phyloP scores from a whole-genome alignment of 2,329 filamentous ascomycete species.

The Clarireedia hainanense region DNA sequence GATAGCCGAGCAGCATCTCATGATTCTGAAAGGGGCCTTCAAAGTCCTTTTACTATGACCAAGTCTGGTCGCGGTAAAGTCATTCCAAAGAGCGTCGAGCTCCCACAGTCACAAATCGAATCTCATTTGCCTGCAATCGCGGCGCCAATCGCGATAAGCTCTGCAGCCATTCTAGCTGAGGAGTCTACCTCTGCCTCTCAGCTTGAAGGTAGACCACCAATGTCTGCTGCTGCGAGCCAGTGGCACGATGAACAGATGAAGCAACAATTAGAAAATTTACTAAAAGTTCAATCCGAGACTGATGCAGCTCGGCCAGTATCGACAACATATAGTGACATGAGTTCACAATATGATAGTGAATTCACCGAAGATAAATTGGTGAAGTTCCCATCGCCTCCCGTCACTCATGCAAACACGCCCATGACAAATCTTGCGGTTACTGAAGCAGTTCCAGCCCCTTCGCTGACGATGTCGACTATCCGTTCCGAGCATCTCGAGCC shows the following conservation, averaged over 20 bases:
- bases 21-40: not conserved
- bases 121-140: slow-evolving; percentile 5
- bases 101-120: not conserved
- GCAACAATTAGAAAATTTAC: slow-evolving; percentile 12
- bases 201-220: slow-evolving; percentile 13
- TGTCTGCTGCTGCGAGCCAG: slow-evolving; percentile 26
- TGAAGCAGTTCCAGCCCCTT: slow-evolving; percentile 6
- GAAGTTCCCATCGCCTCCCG: slow-evolving; percentile 47
- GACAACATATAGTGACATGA: slow-evolving; percentile 44
- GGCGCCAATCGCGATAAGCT: slow-evolving; percentile 11
- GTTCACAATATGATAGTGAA: slow-evolving; percentile 42
- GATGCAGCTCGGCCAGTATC: slow-evolving; percentile 37
- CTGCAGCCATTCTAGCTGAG: slow-evolving; percentile 12
- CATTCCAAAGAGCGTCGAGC: not conserved
- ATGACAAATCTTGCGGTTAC: slow-evolving; percentile 14
- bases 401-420: slow-evolving; percentile 28
- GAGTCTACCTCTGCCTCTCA: slow-evolving; percentile 17
- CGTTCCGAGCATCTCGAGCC: slow-evolving; percentile 35
- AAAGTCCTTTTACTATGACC: not conserved
- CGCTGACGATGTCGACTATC: slow-evolving; percentile 30
- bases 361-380: slow-evolving; percentile 43
- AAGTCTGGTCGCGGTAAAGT: not conserved
- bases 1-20: not conserved
- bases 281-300: slow-evolving; percentile 15
- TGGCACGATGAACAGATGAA: slow-evolving; percentile 27